phyloP scores from a whole-genome alignment of 495 filamentous ascomycete species.

The Bombardia bombarda region DNA sequence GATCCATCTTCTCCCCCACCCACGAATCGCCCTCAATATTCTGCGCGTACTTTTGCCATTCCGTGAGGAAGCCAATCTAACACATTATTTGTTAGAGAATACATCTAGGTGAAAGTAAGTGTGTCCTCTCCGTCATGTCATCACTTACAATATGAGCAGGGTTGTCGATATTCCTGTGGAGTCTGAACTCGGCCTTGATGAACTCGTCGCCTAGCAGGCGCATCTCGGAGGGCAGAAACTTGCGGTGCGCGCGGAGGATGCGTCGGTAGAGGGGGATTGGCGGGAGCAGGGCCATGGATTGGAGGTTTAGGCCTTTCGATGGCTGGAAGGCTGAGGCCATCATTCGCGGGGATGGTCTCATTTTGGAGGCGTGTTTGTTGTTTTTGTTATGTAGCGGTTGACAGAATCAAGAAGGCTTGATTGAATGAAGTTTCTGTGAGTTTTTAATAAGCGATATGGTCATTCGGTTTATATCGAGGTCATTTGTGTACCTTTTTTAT shows the following conservation, averaged over 20 bases:
- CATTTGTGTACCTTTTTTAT: too few relatives aligned
- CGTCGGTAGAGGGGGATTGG: conserved; percentile 87
- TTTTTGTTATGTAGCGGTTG: background rate
- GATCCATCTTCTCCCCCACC: conserved; percentile 70
- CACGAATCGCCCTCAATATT: conserved; percentile 78
- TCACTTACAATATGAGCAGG: conserved; percentile 73
- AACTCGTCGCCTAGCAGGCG: conserved; percentile 83
- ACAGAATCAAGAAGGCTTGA: too few relatives aligned
- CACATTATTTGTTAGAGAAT: too few relatives aligned
- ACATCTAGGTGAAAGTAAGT: too few relatives aligned
- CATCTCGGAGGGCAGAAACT: conserved; percentile 62
- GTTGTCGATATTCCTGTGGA: conserved; percentile 76
- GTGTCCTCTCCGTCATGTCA: too few relatives aligned
- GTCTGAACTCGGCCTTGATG: conserved; percentile 83
- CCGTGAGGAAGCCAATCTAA: conserved; percentile 88
- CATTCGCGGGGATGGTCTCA: background rate
- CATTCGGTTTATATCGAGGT: too few relatives aligned
- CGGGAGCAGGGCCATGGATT: conserved; percentile 71
- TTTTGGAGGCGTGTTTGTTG: background rate
- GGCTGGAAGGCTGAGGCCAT: conserved; percentile 3
- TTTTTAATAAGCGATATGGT: too few relatives aligned
- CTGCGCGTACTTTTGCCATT: conserved; percentile 95
- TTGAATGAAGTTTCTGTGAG: too few relatives aligned
- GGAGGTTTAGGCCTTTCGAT: conserved; percentile 32
- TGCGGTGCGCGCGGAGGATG: conserved; percentile 77